phyloP scores from a whole-genome alignment of 352 stramenopile species.

The Albugo laibachii region DNA sequence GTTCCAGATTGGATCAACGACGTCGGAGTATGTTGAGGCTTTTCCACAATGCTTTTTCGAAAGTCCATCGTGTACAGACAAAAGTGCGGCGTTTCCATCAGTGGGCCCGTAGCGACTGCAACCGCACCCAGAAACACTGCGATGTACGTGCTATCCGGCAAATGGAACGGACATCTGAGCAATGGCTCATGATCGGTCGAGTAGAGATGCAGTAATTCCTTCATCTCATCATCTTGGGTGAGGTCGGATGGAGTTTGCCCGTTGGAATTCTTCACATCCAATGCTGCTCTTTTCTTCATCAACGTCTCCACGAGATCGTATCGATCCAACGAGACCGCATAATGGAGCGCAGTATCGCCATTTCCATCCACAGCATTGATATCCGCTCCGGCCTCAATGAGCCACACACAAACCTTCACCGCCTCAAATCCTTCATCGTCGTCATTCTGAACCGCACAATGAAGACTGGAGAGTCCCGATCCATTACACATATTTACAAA shows the following conservation, averaged over 20 bases:
- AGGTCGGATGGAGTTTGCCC: slow-evolving; percentile 45
- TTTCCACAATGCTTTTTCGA: slow-evolving; percentile 46
- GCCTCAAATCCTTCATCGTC: slow-evolving; percentile 80
- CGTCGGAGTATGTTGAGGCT: slow-evolving; percentile 56
- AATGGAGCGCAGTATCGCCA: slow-evolving; percentile 74
- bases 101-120: slow-evolving; percentile 54
- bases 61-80: slow-evolving; percentile 71
- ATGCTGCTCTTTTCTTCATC: slow-evolving; percentile 69
- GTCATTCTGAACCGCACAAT: slow-evolving; percentile 69
- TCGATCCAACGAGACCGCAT: slow-evolving; percentile 60
- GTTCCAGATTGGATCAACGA: slow-evolving; percentile 69
- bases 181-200: slow-evolving; percentile 23
- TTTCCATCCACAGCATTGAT: slow-evolving; percentile 54
- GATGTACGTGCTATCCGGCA: slow-evolving; percentile 68
- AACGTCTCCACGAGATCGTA: slow-evolving; percentile 70
- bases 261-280: slow-evolving; percentile 50
- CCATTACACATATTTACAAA: slow-evolving; percentile 82
- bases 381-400: slow-evolving; percentile 73
- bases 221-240: slow-evolving; percentile 31
- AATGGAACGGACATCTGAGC: slow-evolving; percentile 23
- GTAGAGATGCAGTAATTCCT: slow-evolving; percentile 44
- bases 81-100: slow-evolving; percentile 79
- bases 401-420: slow-evolving; percentile 69
- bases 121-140: slow-evolving; percentile 69
- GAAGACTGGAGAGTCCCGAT: slow-evolving; percentile 51